These are phyloP conservation scores for Cynanchum wilfordii DNA, from an alignment of 257 asterid genomes.

Conservation along the genomic window DNA sequence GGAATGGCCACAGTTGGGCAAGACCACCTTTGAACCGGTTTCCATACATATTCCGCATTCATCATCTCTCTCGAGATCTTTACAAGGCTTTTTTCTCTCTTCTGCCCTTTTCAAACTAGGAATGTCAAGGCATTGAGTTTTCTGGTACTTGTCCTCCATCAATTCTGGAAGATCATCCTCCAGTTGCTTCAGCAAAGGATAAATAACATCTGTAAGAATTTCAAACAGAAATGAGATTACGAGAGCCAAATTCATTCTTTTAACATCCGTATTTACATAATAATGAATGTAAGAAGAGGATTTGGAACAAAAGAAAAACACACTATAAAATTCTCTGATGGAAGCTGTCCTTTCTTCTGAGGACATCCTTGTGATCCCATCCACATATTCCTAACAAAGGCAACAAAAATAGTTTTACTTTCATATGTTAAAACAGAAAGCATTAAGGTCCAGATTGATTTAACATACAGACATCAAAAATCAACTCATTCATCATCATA, in stretches of 20 bases:
- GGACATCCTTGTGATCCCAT: slow-evolving; percentile 44
- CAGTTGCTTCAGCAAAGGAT: slow-evolving; percentile 59
- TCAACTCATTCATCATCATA: not conserved
- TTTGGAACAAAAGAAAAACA: slow-evolving; percentile 11
- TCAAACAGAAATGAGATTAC: not conserved
- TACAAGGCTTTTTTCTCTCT: slow-evolving; percentile 13
- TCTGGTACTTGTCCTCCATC: slow-evolving; percentile 29
- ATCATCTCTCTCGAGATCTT: slow-evolving; percentile 34
- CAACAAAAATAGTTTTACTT: not conserved
- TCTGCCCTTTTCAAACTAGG: slow-evolving; percentile 14
- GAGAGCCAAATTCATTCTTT: not conserved
- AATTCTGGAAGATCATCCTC: slow-evolving; percentile 40
- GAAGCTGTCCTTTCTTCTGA: slow-evolving; percentile 56
- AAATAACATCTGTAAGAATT: slow-evolving; percentile 53
- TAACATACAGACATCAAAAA: not conserved
- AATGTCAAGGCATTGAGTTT: slow-evolving; percentile 14
- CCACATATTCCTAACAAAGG: slow-evolving; percentile 40
- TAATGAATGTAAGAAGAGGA: not conserved
- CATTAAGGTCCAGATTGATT: not conserved
- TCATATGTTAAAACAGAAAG: not conserved
- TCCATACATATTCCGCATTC: slow-evolving; percentile 82
- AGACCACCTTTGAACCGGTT: slow-evolving; percentile 35
- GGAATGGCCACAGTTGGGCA: slow-evolving; percentile 65
- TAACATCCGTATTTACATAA: not conserved
- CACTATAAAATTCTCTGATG: slow-evolving; percentile 53